Base-by-base conservation (phyloP, 1,139 yeast genomes). In the Suhomyces wounanorum region DNA sequence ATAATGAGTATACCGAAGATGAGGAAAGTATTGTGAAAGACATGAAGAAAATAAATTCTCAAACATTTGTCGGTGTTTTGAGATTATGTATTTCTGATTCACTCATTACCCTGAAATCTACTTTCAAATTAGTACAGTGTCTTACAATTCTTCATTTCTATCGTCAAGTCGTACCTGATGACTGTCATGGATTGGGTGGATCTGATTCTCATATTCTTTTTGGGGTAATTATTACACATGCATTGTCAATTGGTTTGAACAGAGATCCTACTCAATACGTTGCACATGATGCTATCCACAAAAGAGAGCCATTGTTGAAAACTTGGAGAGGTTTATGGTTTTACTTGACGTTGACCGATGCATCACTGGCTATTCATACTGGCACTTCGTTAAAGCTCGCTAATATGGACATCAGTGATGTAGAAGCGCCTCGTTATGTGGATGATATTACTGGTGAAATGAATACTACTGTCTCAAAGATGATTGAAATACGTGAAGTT, bases 121-220 rank as follows among this genome's bases (percentile, higher is more conserved):
- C 76, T 3, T 62, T 73, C 46, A 67, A 71, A 52, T 58, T 67
- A 48, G 70, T 73, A 5, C 78, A 73, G 56, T 52, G 77, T 77
- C 18, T 84, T 85, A 58, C 71, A 3, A 61, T 77, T 37, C 54
- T 68, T 28, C 65, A 72, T 51, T 74, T 71, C 51, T 76, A 73
- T 57, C 60, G 75, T 36, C 67, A 65, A 45, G 71, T 75, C 9
- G 68, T 72, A 7, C 80, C 81, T 1, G 72, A 71, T 54, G 80
- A 77, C 57, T 67, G 77, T 52, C 75, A 70, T 55, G 81, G 81
- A 1, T 62, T 77, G 25, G 72, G 79, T 39, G 76, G 77, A 6
- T 68, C 75, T 0, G 80, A 76, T 54, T 67, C 75, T 10, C 76
- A 73, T 47, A 63, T 73, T 10, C 62, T 75, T 30, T 66, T 75